Percentiles rank a stretch among this genome's conserved stretches.
Conservation (phyloP, 441 rosid species). For the Biscutella laevigata region DNA sequence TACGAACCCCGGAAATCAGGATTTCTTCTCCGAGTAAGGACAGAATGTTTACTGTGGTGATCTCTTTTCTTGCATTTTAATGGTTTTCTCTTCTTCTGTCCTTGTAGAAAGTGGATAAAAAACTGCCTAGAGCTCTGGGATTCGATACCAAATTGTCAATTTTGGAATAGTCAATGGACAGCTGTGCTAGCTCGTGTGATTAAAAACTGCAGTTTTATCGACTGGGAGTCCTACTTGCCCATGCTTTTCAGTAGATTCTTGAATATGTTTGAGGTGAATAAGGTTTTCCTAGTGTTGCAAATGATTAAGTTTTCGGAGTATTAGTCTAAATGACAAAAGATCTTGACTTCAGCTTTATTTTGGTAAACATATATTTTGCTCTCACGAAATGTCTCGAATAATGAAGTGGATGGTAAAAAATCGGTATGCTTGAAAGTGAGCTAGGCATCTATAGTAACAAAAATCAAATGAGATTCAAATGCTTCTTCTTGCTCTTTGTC, state of each 20-base stretch:
- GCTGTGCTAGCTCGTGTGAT: slow-evolving; percentile 82
- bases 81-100: slow-evolving; percentile 16
- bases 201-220: slow-evolving; percentile 66
- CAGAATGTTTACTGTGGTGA: slow-evolving; percentile 7
- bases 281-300: slow-evolving; percentile 21
- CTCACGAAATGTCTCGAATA: slow-evolving; percentile 8
- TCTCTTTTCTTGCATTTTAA: slow-evolving; percentile 14
- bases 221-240: slow-evolving; percentile 81
- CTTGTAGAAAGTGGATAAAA: slow-evolving; percentile 71
- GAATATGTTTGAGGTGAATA: slow-evolving; percentile 97
- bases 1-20: slow-evolving; percentile 74
- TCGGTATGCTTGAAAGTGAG: background rate
- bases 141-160: slow-evolving; percentile 91
- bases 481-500: background rate
- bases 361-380: background rate
- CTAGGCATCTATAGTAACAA: slow-evolving; percentile 5
- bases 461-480: background rate
- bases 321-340: background rate
- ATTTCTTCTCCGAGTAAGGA: slow-evolving; percentile 84
- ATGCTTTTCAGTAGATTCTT: slow-evolving; percentile 69
- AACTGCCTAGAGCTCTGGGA: slow-evolving; percentile 77
- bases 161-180: slow-evolving; percentile 98
- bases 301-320: slow-evolving; percentile 13
- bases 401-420: slow-evolving; percentile 3
- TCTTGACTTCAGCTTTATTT: slow-evolving; percentile 1